Evolutionary conservation across 2,329 filamentous ascomycete species (phyloP), one percentile per base, ranked within the genome.

Genomic region (Westerdykella sp.): DNA sequence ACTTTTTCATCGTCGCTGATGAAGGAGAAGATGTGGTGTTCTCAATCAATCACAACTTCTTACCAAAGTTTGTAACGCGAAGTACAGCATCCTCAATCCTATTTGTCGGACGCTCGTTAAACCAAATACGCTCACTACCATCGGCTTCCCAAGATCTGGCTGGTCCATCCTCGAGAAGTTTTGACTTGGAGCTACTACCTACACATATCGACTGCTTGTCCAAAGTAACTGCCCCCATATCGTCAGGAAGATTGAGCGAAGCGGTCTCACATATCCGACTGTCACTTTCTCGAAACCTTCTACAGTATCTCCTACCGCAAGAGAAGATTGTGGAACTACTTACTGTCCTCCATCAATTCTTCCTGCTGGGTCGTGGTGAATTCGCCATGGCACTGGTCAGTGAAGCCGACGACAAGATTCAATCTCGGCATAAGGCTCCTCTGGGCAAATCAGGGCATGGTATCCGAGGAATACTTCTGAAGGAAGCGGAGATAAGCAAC

Each of bases 31-130:
- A 71, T 37, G 43, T 55, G 13, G 41, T 48, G 1, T 65, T 66
- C 39, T 38, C 52, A 6, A 40, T 64, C 13, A 50, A 60, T 25
- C 60, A 62, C 45, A 71, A 73, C 14, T 68, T 94, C 6, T 66
- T 95, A 2, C 93, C 93, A 0, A 81, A 80, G 11, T 95, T 95
- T 59, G 87, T 96, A 6, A 83, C 82, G 1, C 65, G 78, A 0
- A 71, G 82, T 4, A 86, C 87, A 1, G 88, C 87, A 6, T 76
- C 79, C 3, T 95, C 90, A 0, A 87, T 97, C 63, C 72, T 96
- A 5, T 96, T 96, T 59, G 84, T 96, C 48, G 93, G 93, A 10
- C 86, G 85, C 51, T 94, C 89, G 0, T 72, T 97, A 37, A 88
- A 94, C 54, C 87, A 95, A 52, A 84, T 95, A 42, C 78, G 85